Percentiles rank a stretch among this genome's conserved stretches.
Evolutionary conservation across 148 eudicot species (phyloP).

Genomic region (Fagopyrum esculentum): DNA sequence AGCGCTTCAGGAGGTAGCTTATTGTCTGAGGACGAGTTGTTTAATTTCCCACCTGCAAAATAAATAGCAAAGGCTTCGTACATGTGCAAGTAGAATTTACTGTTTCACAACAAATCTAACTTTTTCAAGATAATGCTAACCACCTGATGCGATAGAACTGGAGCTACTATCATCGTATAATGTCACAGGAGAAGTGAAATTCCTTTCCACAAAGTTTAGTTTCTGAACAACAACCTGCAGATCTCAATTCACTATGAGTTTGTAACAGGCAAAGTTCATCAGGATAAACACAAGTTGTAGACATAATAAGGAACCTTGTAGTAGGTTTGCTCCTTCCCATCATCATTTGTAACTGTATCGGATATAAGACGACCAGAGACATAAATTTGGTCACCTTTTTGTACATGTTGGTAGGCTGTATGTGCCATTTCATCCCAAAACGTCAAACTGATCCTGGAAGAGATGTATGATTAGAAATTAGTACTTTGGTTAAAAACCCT

Average conservation of each 20-base stretch:
- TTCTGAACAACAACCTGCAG: conserved; percentile 77
- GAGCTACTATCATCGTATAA: conserved; percentile 56
- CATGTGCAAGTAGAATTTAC: neutral
- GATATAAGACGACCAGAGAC: conserved; percentile 76
- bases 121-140: conserved; percentile 11
- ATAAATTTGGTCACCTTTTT: conserved; percentile 77
- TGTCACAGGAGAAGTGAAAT: conserved; percentile 36
- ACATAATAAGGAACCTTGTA: conserved; percentile 45
- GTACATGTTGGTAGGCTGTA: conserved; percentile 69
- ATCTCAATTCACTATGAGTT: conserved; percentile 9
- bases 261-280: neutral
- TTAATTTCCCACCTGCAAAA: conserved; percentile 38
- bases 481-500: neutral
- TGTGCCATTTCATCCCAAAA: conserved; percentile 93
- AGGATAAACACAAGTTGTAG: neutral
- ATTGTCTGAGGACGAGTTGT: conserved; percentile 28
- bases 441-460: conserved; percentile 70
- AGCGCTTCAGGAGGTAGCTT: conserved; percentile 63
- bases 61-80: neutral
- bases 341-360: conserved; percentile 68
- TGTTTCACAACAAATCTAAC: neutral
- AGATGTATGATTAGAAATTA: neutral
- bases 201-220: conserved; percentile 72
- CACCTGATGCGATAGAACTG: conserved; percentile 38
- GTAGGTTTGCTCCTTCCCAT: conserved; percentile 72